phyloP scores from a whole-genome alignment of 371 early-diverging fungal species.

The Catenaria anguillulae region DNA sequence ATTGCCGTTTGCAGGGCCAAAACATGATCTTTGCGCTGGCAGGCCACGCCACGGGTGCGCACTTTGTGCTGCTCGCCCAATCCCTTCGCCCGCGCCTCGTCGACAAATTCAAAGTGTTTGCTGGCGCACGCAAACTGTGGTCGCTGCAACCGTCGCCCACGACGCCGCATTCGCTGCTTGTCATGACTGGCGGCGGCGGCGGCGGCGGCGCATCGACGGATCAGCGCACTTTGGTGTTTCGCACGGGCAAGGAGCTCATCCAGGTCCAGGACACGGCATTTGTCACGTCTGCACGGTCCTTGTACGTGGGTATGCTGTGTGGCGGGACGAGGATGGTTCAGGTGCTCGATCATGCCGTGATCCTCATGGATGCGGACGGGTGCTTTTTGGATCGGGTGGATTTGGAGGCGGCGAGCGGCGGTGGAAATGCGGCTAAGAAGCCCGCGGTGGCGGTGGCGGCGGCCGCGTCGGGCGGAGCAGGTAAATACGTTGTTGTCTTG shows the following conservation, averaged over 20 bases:
- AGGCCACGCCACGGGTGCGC: neutral
- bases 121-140: constrained; percentile 36
- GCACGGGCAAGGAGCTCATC: constrained; percentile 66
- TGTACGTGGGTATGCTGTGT: constrained; percentile 49
- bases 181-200: no score
- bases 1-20: constrained; percentile 48
- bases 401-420: neutral
- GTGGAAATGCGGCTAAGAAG: no score
- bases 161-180: constrained; percentile 11
- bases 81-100: constrained; percentile 58
- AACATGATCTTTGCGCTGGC: neutral
- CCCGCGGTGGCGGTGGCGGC: neutral
- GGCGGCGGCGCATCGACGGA: no score
- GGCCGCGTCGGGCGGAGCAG: constrained; percentile 10
- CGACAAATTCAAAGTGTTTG: no score
- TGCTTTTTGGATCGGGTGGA: neutral
- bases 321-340: constrained; percentile 56
- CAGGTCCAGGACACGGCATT: constrained; percentile 65
- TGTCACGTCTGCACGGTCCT: constrained; percentile 55
- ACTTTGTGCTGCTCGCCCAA: constrained; percentile 13
- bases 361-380: constrained; percentile 37
- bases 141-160: constrained; percentile 13
- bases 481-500: constrained; percentile 14
- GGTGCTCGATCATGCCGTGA: constrained; percentile 55
- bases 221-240: constrained; percentile 29